These are phyloP conservation scores for Conticribra guillardii DNA, from an alignment of 108 stramenopile genomes.

Conservation along the genomic window DNA sequence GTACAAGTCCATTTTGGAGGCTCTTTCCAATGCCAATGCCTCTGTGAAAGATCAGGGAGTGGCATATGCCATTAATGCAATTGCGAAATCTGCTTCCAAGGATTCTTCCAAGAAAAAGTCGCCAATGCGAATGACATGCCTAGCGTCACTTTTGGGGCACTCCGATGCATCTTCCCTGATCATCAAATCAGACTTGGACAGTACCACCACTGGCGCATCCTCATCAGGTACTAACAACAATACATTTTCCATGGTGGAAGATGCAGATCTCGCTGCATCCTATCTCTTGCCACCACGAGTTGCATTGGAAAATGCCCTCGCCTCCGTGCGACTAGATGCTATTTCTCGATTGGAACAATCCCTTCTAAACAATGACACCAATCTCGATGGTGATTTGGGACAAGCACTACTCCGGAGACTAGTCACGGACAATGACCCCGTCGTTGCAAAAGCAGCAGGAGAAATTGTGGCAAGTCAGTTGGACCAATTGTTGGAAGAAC, in stretches of 20 bases:
- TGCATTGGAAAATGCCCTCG: slow-evolving; percentile 75
- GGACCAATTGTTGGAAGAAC: slow-evolving; percentile 11
- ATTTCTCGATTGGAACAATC: slow-evolving; percentile 50
- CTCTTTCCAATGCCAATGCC: slow-evolving; percentile 17
- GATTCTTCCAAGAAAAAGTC: neutral
- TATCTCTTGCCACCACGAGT: slow-evolving; percentile 66
- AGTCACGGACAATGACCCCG: slow-evolving; percentile 53
- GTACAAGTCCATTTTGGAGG: slow-evolving; percentile 40
- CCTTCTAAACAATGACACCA: slow-evolving; percentile 9
- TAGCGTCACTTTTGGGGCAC: slow-evolving; percentile 40
- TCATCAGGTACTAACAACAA: too few species aligned
- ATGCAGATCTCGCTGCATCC: slow-evolving; percentile 12
- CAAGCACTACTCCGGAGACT: slow-evolving; percentile 67
- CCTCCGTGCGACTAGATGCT: slow-evolving; percentile 63
- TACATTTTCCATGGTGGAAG: too few species aligned
- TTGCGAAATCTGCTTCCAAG: slow-evolving; percentile 1
- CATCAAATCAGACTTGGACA: neutral
- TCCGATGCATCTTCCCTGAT: slow-evolving; percentile 3
- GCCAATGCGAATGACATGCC: slow-evolving; percentile 17
- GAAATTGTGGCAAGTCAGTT: slow-evolving; percentile 44
- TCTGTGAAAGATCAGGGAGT: slow-evolving; percentile 42
- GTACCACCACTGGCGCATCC: too few species aligned
- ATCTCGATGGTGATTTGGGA: slow-evolving; percentile 39
- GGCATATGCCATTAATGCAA: slow-evolving; percentile 35
- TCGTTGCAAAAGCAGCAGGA: slow-evolving; percentile 62